Evolutionary conservation across 805 yeast species (phyloP).

Genomic region (Candida nitratophila): DNA sequence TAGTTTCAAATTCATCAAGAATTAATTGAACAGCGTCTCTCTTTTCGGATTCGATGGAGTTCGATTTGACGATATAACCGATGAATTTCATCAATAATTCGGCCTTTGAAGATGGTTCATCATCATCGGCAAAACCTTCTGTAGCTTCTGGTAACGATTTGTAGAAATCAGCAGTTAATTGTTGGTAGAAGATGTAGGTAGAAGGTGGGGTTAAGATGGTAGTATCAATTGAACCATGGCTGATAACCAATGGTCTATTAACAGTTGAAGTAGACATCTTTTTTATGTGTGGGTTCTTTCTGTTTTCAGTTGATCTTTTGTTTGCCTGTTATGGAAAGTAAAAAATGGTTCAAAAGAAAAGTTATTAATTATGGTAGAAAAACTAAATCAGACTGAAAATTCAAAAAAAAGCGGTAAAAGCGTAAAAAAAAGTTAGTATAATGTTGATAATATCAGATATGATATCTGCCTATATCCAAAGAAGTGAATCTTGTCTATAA

Average conservation of each 20-base stretch:
- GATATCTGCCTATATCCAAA: too few species aligned
- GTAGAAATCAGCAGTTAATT: constrained; percentile 78
- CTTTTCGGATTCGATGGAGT: constrained; percentile 23
- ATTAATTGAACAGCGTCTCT: constrained; percentile 60
- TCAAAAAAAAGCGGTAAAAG: too few species aligned
- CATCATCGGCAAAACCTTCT: constrained; percentile 78
- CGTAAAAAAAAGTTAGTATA: too few species aligned
- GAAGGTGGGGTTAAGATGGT: constrained; percentile 81
- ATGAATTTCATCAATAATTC: constrained; percentile 81
- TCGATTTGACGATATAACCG: constrained; percentile 44
- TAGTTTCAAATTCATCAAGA: constrained; percentile 76
- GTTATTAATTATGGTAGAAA: too few species aligned
- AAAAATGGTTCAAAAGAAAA: too few species aligned
- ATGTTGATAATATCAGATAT: too few species aligned
- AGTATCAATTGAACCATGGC: constrained; percentile 85
- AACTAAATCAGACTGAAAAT: too few species aligned
- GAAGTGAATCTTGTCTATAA: too few species aligned
- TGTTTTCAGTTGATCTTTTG: too few species aligned
- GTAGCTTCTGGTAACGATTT: constrained; percentile 73
- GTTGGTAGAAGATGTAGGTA: constrained; percentile 72
- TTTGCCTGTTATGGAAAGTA: too few species aligned
- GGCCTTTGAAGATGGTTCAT: constrained; percentile 81
- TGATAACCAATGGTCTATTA: constrained; percentile 70
- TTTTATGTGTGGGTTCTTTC: too few species aligned
- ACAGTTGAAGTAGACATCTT: constrained; percentile 7